These are phyloP conservation scores for Malbranchea cinnamomea DNA, from an alignment of 2,329 filamentous ascomycete genomes.

Conservation along the genomic window DNA sequence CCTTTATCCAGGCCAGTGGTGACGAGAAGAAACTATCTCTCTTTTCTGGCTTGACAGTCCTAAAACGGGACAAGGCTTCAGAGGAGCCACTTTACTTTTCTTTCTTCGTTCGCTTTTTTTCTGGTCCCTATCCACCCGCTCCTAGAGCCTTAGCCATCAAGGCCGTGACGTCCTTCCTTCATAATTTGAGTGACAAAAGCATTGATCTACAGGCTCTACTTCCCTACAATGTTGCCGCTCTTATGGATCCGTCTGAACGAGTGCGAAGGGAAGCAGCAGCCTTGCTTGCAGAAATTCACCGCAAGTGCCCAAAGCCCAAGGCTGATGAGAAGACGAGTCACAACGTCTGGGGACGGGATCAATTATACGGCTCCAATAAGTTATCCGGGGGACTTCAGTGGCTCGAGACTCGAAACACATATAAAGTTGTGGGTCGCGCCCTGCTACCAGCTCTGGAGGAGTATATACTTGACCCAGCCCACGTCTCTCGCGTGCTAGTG, in stretches of 20 bases:
- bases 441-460: slow-evolving; percentile 71
- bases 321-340: slow-evolving; percentile 20
- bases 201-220: slow-evolving; percentile 63
- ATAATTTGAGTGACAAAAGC: slow-evolving; percentile 33
- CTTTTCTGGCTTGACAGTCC: slow-evolving; percentile 25
- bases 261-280: slow-evolving; percentile 63
- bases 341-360: slow-evolving; percentile 43
- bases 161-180: slow-evolving; percentile 42
- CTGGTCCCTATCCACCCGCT: slow-evolving; percentile 52
- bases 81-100: slow-evolving; percentile 54
- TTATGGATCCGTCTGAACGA: slow-evolving; percentile 60
- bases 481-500: slow-evolving; percentile 51
- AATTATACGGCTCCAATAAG: slow-evolving; percentile 48
- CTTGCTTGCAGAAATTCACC: slow-evolving; percentile 43
- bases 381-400: slow-evolving; percentile 36
- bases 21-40: slow-evolving; percentile 18
- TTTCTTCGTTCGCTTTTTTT: slow-evolving; percentile 65
- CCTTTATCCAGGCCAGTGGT: slow-evolving; percentile 21
- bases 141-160: slow-evolving; percentile 56
- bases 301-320: slow-evolving; percentile 34
- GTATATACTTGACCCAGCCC: slow-evolving; percentile 61
- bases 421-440: slow-evolving; percentile 48
- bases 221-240: slow-evolving; percentile 64
- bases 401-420: slow-evolving; percentile 43
- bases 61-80: slow-evolving; percentile 29